These are phyloP conservation scores for Combretum micranthum DNA, from an alignment of 345 rosid species.

Conservation along the genomic window DNA sequence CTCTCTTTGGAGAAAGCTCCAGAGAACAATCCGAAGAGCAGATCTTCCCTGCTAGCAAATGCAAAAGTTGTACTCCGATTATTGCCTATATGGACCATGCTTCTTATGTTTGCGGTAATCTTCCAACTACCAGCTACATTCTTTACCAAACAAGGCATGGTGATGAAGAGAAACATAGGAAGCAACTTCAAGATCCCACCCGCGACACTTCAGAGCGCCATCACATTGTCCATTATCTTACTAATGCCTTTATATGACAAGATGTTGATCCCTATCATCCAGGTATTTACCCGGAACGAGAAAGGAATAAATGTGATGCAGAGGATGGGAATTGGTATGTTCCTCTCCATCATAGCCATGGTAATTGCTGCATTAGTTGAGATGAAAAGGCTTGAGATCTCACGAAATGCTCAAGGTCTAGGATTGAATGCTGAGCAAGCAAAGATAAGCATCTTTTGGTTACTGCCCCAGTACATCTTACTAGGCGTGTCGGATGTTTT, in stretches of 20 bases:
- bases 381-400: slow-evolving; percentile 45
- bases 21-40: slow-evolving; percentile 8
- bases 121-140: slow-evolving; percentile 86
- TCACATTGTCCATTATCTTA: slow-evolving; percentile 80
- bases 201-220: slow-evolving; percentile 81
- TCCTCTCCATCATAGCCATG: slow-evolving; percentile 75
- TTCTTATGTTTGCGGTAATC: slow-evolving; percentile 80
- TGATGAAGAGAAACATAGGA: slow-evolving; percentile 72
- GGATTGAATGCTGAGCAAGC: slow-evolving; percentile 15
- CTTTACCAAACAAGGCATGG: slow-evolving; percentile 88
- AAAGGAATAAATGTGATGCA: slow-evolving; percentile 62
- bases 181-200: slow-evolving; percentile 78
- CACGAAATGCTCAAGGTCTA: slow-evolving; percentile 16
- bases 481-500: slow-evolving; percentile 82
- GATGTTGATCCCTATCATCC: slow-evolving; percentile 49
- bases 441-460: slow-evolving; percentile 70
- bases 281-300: slow-evolving; percentile 28
- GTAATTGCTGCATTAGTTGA: slow-evolving; percentile 78
- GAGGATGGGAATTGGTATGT: slow-evolving; percentile 90
- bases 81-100: slow-evolving; percentile 86
- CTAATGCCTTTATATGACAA: slow-evolving; percentile 78
- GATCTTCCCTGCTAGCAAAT: slow-evolving; percentile 25
- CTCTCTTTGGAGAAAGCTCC: slow-evolving; percentile 4
- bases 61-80: slow-evolving; percentile 41
- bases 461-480: slow-evolving; percentile 81